Evolutionary conservation across 805 yeast species (phyloP), one percentile per base, ranked within the genome.

Genomic region (Jamesozyma rosinii): DNA sequence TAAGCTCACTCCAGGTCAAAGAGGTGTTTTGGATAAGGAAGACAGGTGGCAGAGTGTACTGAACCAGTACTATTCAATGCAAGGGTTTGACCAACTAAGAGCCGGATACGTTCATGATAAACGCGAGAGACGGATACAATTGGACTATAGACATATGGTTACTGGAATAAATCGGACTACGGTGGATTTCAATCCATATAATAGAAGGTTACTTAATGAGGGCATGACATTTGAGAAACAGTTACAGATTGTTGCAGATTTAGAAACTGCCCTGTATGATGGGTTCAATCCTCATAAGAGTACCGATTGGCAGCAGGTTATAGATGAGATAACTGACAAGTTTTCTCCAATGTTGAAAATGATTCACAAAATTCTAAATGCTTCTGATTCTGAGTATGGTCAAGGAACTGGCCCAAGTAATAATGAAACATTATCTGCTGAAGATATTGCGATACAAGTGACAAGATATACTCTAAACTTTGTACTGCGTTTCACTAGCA

Each of bases 301-400:
- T 11, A 76, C 74, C 0, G 59, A 79, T 52, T 79, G 86, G 85
- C 78, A 72, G 50, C 46, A 58, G n/a, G 61, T 71, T 3, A 70
- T 79, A 0, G 68, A 67, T 38, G 67, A 61, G 29, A 70, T 78
- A n/a, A 69, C 66, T 5, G 59, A 59, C 24, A 77, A 77, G 52
- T 79, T 79, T 55, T 63, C 76, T 1, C 81, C 83, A 10, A 58
- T 70, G 32, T 51, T 79, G 20, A 49, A 61, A 34, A 52, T 58
- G 5, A 46, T 78, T 42, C 72, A 76, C 43, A 53, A 59, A 13
- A 64, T 75, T 0, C 59, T 71, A 29, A 46, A 44, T 19, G 29
- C 33, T 26, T 6, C 34, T 14, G 5, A 5, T 13, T 6, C 34
- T 47, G 11, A 24, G 11, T 6, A 11, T 11, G 29, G 29, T 8